Conservation (phyloP, 2,329 filamentous ascomycete species). For the Paracamarosporium sp. region DNA sequence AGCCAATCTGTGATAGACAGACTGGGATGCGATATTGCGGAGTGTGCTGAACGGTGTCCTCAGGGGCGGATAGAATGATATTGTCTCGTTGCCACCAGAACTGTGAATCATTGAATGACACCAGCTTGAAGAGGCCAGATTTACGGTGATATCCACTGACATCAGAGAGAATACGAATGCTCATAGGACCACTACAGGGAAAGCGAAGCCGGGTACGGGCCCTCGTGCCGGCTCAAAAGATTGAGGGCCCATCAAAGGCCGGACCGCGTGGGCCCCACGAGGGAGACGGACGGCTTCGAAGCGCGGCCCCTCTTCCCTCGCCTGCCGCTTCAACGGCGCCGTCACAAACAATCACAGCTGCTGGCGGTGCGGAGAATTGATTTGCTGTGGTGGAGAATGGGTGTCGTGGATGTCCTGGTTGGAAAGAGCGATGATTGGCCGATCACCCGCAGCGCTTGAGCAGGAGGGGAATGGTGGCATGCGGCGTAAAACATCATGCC, state of each 20-base stretch:
- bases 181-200: background rate
- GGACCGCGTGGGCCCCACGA: background rate
- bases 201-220: background rate
- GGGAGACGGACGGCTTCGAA: background rate
- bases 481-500: background rate
- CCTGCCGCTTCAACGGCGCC: conserved; percentile 5
- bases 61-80: background rate
- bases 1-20: background rate
- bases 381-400: conserved; percentile 1
- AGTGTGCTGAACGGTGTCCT: background rate
- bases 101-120: background rate
- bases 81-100: background rate
- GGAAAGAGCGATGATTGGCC: background rate
- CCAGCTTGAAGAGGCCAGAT: background rate
- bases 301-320: conserved; percentile 4
- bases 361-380: background rate
- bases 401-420: background rate
- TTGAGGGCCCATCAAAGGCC: background rate
- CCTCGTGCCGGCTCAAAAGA: background rate
- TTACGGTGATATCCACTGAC: background rate
- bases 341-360: conserved; percentile 7
- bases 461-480: background rate
- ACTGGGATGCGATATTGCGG: background rate
- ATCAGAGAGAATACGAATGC: conserved; percentile 1
- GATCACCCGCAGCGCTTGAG: conserved; percentile 4